Base-by-base conservation (phyloP, 371 early-diverging fungal genomes). In the Syncephalastrum sp. region DNA sequence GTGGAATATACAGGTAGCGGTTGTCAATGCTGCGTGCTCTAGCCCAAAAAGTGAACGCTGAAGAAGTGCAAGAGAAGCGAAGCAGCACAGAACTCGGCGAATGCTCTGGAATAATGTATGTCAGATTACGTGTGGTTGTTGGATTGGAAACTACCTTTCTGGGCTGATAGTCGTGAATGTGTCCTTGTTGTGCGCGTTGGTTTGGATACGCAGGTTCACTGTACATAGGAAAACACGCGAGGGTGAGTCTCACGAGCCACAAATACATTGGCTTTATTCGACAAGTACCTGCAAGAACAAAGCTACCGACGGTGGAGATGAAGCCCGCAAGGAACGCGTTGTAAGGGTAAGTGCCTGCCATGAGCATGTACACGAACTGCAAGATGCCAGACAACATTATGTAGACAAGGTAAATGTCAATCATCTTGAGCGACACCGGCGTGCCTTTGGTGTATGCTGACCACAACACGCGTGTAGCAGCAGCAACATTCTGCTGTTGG, bases 261-360 rank as follows among this genome's bases (percentile, higher is more conserved):
- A 2, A 19, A 6, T 23, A 47, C 33, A 16, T 13, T 49, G 1
- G 0, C 6, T 5, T 25, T 50, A n/a, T 10, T 17, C n/a, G 53
- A 12, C 1, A 14, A 59, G 60, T 71, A 91, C 93, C 95, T 14
- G 94, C 93, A 59, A 96, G 84, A n/a, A 94, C 92, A 75, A 98
- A 98, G 56, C 85, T 81, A 12, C 95, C 96, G 19, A 97, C 95
- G 10, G 92, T 89, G 4, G 91, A 86, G 61, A 90, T 90, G 76
- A 98, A 98, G 16, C 94, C 95, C 12, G 96, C 91, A 61, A 98
- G 72, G 72, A 97, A 97, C 21, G 97, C 91, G 75, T 97, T 97
- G 77, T 94, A 97, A n/a, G 98, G 98, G 67, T 85, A 96, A 27
- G 91, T 90, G 54, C 96, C 96, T 4, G 78, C 95, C 14, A 94